Base-by-base conservation (phyloP, 1,284 basidiomycete species). In the Ganoderma resinaceum region DNA sequence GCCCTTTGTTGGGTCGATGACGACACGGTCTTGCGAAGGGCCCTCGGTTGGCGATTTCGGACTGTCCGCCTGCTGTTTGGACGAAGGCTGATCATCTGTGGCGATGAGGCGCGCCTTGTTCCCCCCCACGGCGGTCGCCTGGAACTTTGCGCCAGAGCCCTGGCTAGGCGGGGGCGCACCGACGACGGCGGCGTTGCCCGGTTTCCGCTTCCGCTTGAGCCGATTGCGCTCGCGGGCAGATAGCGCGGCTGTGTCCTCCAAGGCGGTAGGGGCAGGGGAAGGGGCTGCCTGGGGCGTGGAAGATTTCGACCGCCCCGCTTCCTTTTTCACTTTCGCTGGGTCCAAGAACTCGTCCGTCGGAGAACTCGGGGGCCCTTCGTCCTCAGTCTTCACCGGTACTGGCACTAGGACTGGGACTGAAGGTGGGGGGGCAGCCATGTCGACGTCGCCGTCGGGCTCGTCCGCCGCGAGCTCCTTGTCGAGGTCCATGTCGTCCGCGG, bases 161-260 rank as follows among this genome's bases (percentile, higher is more conserved):
- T 88, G 77, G 63, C 90, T 87, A 2, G 91, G 89, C 29, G 92
- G 90, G 1, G 90, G 90, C 0, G 91, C 87, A 20, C 87, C 82
- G 26, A 95, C 93, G 74, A 94, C 91, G 2, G 90, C 92, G 46
- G 86, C 82, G 74, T 91, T 95, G n/a, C 95, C 95, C 18, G 89
- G 84, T 77, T 97, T 98, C 62, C 95, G 90, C 76, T 97, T 97
- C 23, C 96, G 88, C 78, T 98, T 98, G 42, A 97, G 84, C 59
- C 95, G 87, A 78, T 97, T 98, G 42, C 93, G 90, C 78, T 98
- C 96, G 61, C 96, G 87, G 20, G 95, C 95, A 18, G 94, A 95
- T 53, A 95, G 81, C 5, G 83, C 83, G 42, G 77, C 81, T 2
- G 84, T 72, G 70, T 91, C 89, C 14, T 83, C 76, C 78, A 4